phyloP scores from a whole-genome alignment of 768 basidiomycete genomes.

The Lyophyllum decastes region DNA sequence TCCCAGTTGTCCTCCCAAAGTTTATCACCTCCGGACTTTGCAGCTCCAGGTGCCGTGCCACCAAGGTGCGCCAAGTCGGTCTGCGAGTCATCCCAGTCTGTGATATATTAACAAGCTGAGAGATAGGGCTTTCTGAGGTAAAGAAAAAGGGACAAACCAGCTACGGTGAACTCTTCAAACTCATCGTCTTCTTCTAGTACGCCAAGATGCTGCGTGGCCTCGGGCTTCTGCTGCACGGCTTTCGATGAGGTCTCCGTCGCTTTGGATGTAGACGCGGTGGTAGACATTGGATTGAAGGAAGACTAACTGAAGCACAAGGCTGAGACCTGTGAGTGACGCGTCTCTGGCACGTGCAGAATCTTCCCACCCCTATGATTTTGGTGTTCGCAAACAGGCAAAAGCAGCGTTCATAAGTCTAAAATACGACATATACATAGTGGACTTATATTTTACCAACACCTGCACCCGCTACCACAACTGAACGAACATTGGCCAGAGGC shows the following conservation, averaged over 20 bases:
- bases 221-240: constrained; percentile 44
- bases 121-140: not conserved
- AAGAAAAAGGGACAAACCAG: constrained; percentile 52
- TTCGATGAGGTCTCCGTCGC: constrained; percentile 36
- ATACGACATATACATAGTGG: not conserved
- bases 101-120: not conserved
- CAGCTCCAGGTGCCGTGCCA: constrained; percentile 71
- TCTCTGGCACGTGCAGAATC: constrained; percentile 17
- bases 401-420: not conserved
- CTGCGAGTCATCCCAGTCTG: constrained; percentile 88
- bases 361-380: not conserved
- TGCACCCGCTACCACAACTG: constrained; percentile 16
- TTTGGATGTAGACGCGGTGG: constrained; percentile 52
- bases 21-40: constrained; percentile 82
- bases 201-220: constrained; percentile 69
- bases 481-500: constrained; percentile 17
- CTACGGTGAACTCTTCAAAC: constrained; percentile 89
- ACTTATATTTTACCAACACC: constrained; percentile 21
- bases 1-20: constrained; percentile 99
- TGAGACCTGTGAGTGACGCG: constrained; percentile 19
- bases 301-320: not conserved
- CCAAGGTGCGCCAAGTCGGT: constrained; percentile 81
- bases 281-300: constrained; percentile 32
- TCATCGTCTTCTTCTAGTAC: constrained; percentile 98
- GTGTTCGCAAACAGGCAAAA: not conserved